Conservation (phyloP, 176 grass and related monocot species). For the Lolium perenne region DNA sequence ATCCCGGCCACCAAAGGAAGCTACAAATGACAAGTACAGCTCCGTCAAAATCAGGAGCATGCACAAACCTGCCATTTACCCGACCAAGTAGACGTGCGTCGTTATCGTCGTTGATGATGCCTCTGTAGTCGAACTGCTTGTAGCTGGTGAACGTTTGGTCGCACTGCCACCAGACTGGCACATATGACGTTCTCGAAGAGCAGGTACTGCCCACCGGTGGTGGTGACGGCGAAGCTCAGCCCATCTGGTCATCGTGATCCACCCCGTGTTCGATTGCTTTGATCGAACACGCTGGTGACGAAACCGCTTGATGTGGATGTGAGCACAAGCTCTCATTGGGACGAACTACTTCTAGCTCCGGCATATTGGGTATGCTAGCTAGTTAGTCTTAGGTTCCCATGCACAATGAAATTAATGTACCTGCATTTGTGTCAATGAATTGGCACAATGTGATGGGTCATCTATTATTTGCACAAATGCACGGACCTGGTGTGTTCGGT, state of each 20-base stretch:
- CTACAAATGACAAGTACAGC: constrained; percentile 22
- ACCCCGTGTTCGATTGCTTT: too few species aligned
- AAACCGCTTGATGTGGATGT: too few species aligned
- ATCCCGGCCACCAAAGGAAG: constrained; percentile 36
- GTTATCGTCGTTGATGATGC: neutral
- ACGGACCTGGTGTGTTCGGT: too few species aligned
- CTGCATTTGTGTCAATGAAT: neutral
- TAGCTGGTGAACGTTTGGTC: constrained; percentile 54
- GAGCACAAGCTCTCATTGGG: too few species aligned
- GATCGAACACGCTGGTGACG: too few species aligned
- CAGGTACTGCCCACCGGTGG: constrained; percentile 50
- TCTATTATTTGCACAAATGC: too few species aligned
- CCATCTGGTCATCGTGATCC: neutral
- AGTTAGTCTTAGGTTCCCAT: too few species aligned
- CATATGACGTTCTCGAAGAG: constrained; percentile 32
- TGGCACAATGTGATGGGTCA: too few species aligned
- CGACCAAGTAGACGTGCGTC: neutral
- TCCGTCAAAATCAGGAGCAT: constrained; percentile 42
- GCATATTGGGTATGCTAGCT: too few species aligned
- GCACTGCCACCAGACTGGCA: constrained; percentile 51
- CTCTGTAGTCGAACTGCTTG: constrained; percentile 58
- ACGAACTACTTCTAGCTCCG: too few species aligned
- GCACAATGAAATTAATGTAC: neutral
- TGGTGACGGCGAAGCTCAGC: constrained; percentile 55
- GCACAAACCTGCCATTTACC: constrained; percentile 11